A percentile compares a stretch with the other conserved stretches of the same genome.
These are phyloP conservation scores for Dalechampia spathulata DNA, from an alignment of 441 rosid species.

Conservation along the genomic window DNA sequence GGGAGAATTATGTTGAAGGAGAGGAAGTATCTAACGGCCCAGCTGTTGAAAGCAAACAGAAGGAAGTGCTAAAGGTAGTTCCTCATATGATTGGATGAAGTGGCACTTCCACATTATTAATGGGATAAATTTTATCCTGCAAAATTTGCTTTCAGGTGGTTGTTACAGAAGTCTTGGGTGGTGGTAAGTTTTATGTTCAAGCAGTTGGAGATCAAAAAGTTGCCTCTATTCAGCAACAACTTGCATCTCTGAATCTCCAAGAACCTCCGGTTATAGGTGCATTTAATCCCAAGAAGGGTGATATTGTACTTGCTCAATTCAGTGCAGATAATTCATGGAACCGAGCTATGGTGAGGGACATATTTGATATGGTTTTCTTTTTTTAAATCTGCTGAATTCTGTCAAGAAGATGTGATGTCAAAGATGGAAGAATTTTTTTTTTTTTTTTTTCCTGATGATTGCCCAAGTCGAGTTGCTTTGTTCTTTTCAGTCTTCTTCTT, in stretches of 20 bases:
- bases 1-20: slow-evolving; percentile 99
- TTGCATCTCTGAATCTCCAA: slow-evolving; percentile 66
- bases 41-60: slow-evolving; percentile 65
- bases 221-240: slow-evolving; percentile 73
- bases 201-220: slow-evolving; percentile 72
- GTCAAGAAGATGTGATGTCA: too few species aligned
- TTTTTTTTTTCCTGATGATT: too few species aligned
- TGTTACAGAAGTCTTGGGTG: slow-evolving; percentile 86
- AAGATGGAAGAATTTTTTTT: too few species aligned
- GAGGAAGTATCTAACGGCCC: slow-evolving; percentile 71
- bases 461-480: too few species aligned
- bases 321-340: slow-evolving; percentile 95
- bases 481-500: background rate
- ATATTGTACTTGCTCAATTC: slow-evolving; percentile 83
- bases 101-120: background rate
- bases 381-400: too few species aligned
- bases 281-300: slow-evolving; percentile 87
- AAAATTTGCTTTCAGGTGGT: slow-evolving; percentile 57
- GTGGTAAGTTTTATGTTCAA: slow-evolving; percentile 89
- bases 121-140: too few species aligned
- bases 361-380: background rate
- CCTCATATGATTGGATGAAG: background rate
- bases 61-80: slow-evolving; percentile 77
- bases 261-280: slow-evolving; percentile 87
- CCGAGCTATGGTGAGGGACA: slow-evolving; percentile 75